Conservation (phyloP, 768 basidiomycete genomes). For the Rhodosporidiobolus odoratus region DNA sequence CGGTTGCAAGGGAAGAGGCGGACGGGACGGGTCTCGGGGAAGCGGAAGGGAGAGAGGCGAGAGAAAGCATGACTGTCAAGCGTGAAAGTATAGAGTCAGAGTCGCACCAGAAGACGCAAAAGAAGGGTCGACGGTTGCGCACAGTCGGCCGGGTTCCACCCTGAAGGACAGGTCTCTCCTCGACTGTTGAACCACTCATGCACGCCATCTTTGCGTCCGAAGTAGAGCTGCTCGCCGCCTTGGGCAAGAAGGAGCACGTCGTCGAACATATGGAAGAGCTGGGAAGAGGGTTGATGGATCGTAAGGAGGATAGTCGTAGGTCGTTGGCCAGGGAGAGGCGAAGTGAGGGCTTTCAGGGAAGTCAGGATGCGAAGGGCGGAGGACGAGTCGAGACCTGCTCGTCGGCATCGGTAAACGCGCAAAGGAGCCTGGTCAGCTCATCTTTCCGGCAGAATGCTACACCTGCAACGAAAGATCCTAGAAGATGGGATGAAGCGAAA, state of each 20-base stretch:
- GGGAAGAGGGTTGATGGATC: constrained; percentile 33
- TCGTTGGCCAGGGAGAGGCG: constrained; percentile 54
- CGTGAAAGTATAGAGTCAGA: no score
- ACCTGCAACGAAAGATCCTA: no score
- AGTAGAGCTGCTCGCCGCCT: constrained; percentile 67
- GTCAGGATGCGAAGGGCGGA: constrained; percentile 74
- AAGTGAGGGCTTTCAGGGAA: constrained; percentile 69
- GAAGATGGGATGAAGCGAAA: not conserved
- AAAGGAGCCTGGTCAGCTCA: no score
- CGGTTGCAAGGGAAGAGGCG: no score
- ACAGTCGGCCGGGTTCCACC: constrained; percentile 85
- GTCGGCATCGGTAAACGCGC: constrained; percentile 49
- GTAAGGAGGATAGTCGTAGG: constrained; percentile 69
- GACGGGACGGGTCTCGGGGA: constrained; percentile 2
- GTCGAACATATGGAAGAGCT: constrained; percentile 63
- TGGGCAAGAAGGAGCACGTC: constrained; percentile 69
- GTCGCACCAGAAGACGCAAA: not conserved
- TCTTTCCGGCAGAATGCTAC: no score
- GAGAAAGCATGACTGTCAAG: constrained; percentile 63
- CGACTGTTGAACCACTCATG: constrained; percentile 59
- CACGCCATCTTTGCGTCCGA: constrained; percentile 65
- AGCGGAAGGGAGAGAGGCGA: constrained; percentile 63
- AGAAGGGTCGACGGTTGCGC: constrained; percentile 1
- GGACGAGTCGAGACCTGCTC: constrained; percentile 74
- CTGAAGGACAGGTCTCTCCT: constrained; percentile 59